Percentiles rank a stretch among this genome's conserved stretches.
These are phyloP conservation scores for Tricholoma sp. DNA, from an alignment of 768 basidiomycete genomes.

Conservation along the genomic window DNA sequence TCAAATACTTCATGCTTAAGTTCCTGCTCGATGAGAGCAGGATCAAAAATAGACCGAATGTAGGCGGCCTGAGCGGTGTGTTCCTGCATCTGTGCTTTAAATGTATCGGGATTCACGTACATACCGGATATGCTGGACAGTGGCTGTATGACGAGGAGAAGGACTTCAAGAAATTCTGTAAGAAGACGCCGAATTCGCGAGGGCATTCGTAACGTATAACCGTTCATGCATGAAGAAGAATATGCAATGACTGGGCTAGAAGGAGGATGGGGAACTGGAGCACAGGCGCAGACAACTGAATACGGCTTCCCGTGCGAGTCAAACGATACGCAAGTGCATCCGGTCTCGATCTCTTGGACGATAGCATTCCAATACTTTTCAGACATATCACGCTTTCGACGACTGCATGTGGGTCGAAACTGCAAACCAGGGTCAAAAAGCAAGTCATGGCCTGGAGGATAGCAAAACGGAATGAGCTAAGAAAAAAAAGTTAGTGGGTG, in stretches of 20 bases:
- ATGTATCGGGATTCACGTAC: constrained; percentile 52
- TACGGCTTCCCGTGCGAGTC: constrained; percentile 53
- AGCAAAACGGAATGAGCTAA: constrained; percentile 3
- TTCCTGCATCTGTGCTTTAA: constrained; percentile 56
- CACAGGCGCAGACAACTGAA: constrained; percentile 52
- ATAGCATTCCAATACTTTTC: constrained; percentile 88
- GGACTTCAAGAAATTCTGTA: constrained; percentile 72
- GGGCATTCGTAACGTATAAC: constrained; percentile 61
- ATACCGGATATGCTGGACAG: constrained; percentile 57
- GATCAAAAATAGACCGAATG: constrained; percentile 76
- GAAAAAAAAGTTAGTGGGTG: constrained; percentile 13
- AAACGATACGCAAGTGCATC: constrained; percentile 82
- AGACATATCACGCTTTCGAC: constrained; percentile 63
- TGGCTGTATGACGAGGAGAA: constrained; percentile 81
- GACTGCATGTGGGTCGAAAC: constrained; percentile 72
- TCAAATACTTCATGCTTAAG: constrained; percentile 73
- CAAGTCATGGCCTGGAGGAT: constrained; percentile 70
- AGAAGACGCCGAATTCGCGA: constrained; percentile 69
- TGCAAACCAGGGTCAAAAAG: constrained; percentile 84
- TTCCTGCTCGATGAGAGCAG: constrained; percentile 77
- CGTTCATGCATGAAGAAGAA: constrained; percentile 31
- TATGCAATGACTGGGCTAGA: constrained; percentile 38
- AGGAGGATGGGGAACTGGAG: constrained; percentile 36
- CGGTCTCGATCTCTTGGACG: constrained; percentile 66
- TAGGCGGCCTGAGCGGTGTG: constrained; percentile 59